Base-by-base conservation (phyloP, 2,329 filamentous ascomycete genomes). In the Chaetomium olivaceum region DNA sequence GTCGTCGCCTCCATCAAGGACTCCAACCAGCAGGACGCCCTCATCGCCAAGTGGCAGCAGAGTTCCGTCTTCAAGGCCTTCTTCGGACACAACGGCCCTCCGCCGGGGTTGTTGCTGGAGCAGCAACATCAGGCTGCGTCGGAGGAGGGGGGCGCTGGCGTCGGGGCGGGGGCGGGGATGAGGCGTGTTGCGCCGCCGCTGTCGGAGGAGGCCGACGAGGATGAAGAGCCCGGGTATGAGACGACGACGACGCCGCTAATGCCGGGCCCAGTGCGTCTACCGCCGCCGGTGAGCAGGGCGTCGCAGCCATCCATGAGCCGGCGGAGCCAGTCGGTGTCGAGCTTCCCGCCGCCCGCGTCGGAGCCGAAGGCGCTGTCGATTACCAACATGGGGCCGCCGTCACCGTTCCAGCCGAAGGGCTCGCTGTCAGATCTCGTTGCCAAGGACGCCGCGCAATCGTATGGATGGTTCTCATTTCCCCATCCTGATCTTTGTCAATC, bases 41-140 rank as follows among this genome's bases (percentile, higher is more conserved):
- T 77, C 55, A 77, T 78, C 58, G 72, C 71, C 63, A 70, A 68
- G 29, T 78, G 76, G 76, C 76, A 77, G 70, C 72, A 76, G 64
- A 77, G 75, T 65, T 71, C 71, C 27, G 76, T 77, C 2, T 77
- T 77, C 69, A 72, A 69, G 54, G 71, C 75, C 9, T 77, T 78
- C 60, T 78, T 78, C 31, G 72, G 71, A 11, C 66, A 71, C 63
- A 72, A 70, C 39, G 70, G 69, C 36, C 56, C 64, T 14, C 46
- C 62, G 23, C 55, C 62, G 14, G 61, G 16, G 12, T 46, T 55
- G 25, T 6, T 29, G 27, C 27, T 29, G 27, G 3, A 29, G 27
- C 3, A 29, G 27, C 29, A 46, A 25, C 14, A 50, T 8, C 5
- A 57, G 21, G 25, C 27, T 6, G 58, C 23, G n/a, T 8, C 29